These are phyloP conservation scores for Erysimum cheiranthoides DNA, from an alignment of 345 rosid species.

Conservation along the genomic window DNA sequence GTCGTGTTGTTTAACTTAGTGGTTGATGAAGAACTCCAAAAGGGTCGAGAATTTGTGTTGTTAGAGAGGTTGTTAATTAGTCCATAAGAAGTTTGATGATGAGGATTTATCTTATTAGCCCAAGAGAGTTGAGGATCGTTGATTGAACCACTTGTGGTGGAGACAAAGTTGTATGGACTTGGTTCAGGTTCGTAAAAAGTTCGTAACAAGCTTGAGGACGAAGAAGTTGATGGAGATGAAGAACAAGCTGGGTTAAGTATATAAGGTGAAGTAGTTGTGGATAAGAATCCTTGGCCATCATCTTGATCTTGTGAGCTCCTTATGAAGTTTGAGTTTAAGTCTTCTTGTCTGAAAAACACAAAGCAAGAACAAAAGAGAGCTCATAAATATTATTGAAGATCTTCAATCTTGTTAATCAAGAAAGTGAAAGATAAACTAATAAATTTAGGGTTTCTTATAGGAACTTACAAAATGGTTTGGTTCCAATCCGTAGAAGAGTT, in stretches of 20 bases:
- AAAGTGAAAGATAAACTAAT: not conserved
- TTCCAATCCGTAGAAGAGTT: constrained; percentile 46
- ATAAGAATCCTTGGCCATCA: constrained; percentile 42
- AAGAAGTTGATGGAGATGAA: constrained; percentile 49
- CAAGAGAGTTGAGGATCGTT: constrained; percentile 52
- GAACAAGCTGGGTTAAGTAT: constrained; percentile 39
- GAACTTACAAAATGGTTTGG: constrained; percentile 41
- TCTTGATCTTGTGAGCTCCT: constrained; percentile 46
- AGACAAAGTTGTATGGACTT: constrained; percentile 47
- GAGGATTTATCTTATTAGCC: constrained; percentile 46
- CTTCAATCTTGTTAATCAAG: constrained; percentile 18
- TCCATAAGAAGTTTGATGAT: constrained; percentile 39
- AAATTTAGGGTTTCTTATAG: constrained; percentile 18
- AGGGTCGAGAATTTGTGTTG: constrained; percentile 44
- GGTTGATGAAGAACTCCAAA: constrained; percentile 43
- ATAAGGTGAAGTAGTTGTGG: constrained; percentile 41
- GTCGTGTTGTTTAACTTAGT: constrained; percentile 41
- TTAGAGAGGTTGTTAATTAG: constrained; percentile 43
- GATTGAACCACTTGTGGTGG: constrained; percentile 48
- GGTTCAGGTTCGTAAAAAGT: constrained; percentile 51
- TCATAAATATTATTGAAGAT: constrained; percentile 26
- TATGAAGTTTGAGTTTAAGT: constrained; percentile 53
- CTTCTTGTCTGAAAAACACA: constrained; percentile 53
- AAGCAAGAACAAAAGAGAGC: constrained; percentile 5
- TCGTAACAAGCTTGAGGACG: constrained; percentile 51